Base-by-base conservation (phyloP, 108 stramenopile genomes). In the Cyclotella kingstonii region DNA sequence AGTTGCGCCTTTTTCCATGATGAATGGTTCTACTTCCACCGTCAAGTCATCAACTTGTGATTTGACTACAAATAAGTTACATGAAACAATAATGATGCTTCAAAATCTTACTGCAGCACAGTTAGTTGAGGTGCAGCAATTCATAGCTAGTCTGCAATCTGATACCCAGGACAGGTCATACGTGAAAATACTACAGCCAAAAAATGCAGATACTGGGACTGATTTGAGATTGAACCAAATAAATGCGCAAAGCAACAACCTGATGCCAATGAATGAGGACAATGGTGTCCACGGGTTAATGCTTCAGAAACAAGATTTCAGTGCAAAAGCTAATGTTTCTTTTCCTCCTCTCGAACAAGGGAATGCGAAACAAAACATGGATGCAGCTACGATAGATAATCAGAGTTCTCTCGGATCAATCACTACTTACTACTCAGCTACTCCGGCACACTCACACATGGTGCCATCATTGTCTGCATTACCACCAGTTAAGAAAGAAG, bases 401-500 rank as follows among this genome's bases (percentile, higher is more conserved):
- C 1, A 25, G 9, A 38, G 39, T 1, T 25, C 22, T 42, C 4
- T 11, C 1, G 56, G 40, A 40, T 33, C 56, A 29, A 22, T 26
- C 28, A 8, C 11, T 27, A 14, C 19, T 15, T 1, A 42, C 25
- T 15, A 33, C 18, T 18, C 54, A n/a, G 41, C 52, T 29, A 38
- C 68, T 14, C 29, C 18, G 23, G 63, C 62, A 7, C n/a, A n/a
- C n/a, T n/a, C n/a, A n/a, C n/a, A n/a, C n/a, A n/a, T n/a, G n/a
- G n/a, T n/a, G n/a, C n/a, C n/a, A n/a, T n/a, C n/a, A n/a, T n/a
- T n/a, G n/a, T n/a, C n/a, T n/a, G n/a, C n/a, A n/a, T 19, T 72
- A 15, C 70, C 76, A 17, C 60, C 44, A 9, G 58, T 72, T 6
- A 58, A 77, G 38, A 77, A 77, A 43, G 70, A 77, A 25, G 76